phyloP scores from a whole-genome alignment of 2,329 filamentous ascomycete species.

The Domatiomyces globalis region DNA sequence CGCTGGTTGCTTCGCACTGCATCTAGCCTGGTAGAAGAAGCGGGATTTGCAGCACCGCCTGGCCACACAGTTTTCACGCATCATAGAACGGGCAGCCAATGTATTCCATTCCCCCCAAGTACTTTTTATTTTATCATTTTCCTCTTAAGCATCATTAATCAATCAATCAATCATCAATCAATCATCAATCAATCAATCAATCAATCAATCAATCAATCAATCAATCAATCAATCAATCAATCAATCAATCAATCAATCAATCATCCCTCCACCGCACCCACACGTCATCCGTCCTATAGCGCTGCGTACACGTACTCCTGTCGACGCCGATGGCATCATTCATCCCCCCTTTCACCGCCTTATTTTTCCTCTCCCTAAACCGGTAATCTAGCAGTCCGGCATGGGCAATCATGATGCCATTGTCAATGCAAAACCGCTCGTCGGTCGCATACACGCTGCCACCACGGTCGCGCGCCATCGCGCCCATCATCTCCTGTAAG shows the following conservation, averaged over 20 bases:
- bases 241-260: conserved; percentile 18
- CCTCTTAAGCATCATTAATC: too few species aligned
- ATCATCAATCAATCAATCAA: too few species aligned
- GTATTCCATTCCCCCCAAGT: too few species aligned
- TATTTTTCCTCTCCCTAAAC: conserved; percentile 3
- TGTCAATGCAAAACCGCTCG: conserved; percentile 96
- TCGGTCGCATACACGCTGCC: conserved; percentile 90
- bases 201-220: neutral
- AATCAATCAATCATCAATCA: neutral
- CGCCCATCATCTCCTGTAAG: conserved; percentile 94
- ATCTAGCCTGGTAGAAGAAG: too few species aligned
- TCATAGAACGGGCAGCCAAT: neutral
- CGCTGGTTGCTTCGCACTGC: too few species aligned
- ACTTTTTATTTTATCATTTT: too few species aligned
- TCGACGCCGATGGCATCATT: conserved; percentile 49
- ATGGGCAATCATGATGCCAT: conserved; percentile 99
- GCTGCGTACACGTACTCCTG: conserved; percentile 72
- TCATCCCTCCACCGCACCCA: conserved; percentile 61
- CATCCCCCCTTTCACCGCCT: neutral
- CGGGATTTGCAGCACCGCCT: neutral
- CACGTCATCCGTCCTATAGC: conserved; percentile 72
- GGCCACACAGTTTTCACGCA: neutral
- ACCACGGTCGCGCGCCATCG: conserved; percentile 78
- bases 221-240: neutral
- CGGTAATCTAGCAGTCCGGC: conserved; percentile 75